Evolutionary conservation across 2,329 filamentous ascomycete species (phyloP), one percentile per base, ranked within the genome.

Genomic region (Didymella pomorum): DNA sequence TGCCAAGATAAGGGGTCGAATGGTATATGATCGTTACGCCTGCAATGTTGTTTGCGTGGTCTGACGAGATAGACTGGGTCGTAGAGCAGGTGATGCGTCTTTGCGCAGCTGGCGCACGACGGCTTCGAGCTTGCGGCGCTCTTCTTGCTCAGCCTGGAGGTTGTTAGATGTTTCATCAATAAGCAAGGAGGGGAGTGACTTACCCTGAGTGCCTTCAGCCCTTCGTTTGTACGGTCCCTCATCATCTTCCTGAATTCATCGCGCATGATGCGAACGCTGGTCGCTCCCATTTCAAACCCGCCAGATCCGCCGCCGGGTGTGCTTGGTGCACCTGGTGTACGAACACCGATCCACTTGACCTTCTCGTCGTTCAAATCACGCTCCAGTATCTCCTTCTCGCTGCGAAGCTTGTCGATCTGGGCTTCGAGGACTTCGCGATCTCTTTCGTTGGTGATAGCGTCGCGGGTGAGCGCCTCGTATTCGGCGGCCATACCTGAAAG

Each of bases 211-310:
- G 83, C 80, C 77, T 84, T 89, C 68, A 87, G 79, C 61, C 85
- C 87, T 74, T 92, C 89, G 1, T 83, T 81, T 61, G 88, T 84
- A 46, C 87, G 87, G 70, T 91, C 88, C 63, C 87, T 83, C 88
- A 91, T 91, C 89, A 91, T 91, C 79, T 89, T 91, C 80, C 90
- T 90, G 73, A 92, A 92, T 73, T 92, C 89, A 62, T 87, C 88
- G 76, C 87, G 87, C 70, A 92, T 71, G 39, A 91, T 87, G 76
- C 85, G 85, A 23, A 87, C 88, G 66, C 87, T 90, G 11, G 87
- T 91, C 10, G 81, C 84, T 63, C 88, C 86, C 58, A 77, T 74
- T 43, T 69, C 69, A 9, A 62, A 64, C 56, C 66, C 51, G 1
- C 62, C 54, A 7, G 60, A 60, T 9, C 61, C 66, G 29, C 62